Evolutionary conservation across 305 asterid genomes (phyloP).

Genomic region (Salvia sclarea): DNA sequence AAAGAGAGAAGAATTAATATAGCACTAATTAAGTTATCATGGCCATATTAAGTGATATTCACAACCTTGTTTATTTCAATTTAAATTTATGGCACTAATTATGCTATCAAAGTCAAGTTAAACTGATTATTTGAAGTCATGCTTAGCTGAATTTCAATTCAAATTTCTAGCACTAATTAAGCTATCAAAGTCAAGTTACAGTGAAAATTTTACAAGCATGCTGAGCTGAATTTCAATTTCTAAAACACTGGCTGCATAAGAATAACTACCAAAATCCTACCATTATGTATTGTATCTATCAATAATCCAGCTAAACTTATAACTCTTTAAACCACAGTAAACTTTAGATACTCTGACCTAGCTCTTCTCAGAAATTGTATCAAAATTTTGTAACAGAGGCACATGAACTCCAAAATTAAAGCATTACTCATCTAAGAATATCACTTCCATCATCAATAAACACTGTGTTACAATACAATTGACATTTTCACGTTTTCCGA

Average conservation of each 20-base stretch:
- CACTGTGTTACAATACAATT: background rate
- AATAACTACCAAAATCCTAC: background rate
- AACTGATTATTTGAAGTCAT: no score
- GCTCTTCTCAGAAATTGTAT: background rate
- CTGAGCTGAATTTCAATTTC: background rate
- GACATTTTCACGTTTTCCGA: background rate
- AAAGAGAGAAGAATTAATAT: background rate
- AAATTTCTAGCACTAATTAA: no score
- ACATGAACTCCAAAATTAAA: background rate
- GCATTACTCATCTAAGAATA: background rate
- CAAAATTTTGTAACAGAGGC: background rate
- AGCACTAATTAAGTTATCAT: background rate
- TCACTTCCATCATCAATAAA: background rate
- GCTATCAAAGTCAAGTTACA: no score
- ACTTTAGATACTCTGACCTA: background rate
- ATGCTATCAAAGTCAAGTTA: no score
- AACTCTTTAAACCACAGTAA: background rate
- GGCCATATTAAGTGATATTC: background rate
- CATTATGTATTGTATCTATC: background rate
- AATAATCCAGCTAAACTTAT: background rate
- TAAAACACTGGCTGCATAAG: background rate
- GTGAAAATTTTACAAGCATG: background rate
- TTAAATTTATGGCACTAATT: no score
- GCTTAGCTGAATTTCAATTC: no score
- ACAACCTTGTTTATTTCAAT: background rate